Evolutionary conservation across 176 grass and related monocot species (phyloP).

Genomic region (Bonia amplexicaulis): DNA sequence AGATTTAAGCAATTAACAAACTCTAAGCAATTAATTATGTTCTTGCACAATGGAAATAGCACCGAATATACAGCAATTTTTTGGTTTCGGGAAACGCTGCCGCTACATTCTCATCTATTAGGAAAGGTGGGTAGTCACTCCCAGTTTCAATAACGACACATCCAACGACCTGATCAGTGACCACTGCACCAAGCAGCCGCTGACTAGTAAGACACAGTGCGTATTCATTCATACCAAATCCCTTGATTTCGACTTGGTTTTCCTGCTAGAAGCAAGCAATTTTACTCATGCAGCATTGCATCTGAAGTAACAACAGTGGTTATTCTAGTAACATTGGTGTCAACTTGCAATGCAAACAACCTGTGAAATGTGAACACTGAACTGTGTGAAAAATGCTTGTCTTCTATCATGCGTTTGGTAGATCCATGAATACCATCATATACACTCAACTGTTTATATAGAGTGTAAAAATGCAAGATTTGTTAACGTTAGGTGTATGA

Average conservation of each 20-base stretch:
- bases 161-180: background rate
- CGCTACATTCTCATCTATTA: background rate
- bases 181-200: background rate
- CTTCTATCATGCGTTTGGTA: background rate
- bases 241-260: background rate
- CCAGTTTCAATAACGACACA: background rate
- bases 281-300: background rate
- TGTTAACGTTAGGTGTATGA: background rate
- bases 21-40: background rate
- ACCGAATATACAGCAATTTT: background rate
- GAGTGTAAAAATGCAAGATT: background rate
- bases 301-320: background rate
- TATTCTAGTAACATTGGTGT: background rate
- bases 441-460: background rate
- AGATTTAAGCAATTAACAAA: background rate
- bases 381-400: background rate
- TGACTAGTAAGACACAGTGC: background rate
- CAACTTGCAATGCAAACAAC: background rate
- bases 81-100: background rate
- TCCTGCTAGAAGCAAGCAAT: background rate
- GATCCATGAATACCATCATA: background rate
- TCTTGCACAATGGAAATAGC: background rate
- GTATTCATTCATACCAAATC: background rate
- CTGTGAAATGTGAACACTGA: background rate
- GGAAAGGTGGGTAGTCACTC: background rate